These are phyloP conservation scores for Asterionellopsis glacialis DNA, from an alignment of 108 stramenopile species.

Conservation along the genomic window DNA sequence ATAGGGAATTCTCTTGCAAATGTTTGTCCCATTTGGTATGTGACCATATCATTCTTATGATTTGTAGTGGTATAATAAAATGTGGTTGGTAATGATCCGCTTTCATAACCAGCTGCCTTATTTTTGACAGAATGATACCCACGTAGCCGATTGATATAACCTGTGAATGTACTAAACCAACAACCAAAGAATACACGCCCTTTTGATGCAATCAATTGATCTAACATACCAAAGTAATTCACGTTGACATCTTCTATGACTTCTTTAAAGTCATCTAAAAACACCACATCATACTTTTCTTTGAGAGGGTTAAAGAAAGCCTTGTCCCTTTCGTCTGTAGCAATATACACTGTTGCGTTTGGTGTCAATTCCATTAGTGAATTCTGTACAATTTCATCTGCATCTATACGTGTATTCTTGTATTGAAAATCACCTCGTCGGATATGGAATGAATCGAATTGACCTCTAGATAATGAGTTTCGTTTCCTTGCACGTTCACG, in stretches of 20 bases:
- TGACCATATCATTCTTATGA: constrained; percentile 50
- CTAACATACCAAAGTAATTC: constrained; percentile 79
- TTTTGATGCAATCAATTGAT: constrained; percentile 77
- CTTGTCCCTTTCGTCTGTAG: constrained; percentile 58
- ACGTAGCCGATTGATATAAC: constrained; percentile 63
- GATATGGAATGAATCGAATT: constrained; percentile 74
- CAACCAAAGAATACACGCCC: constrained; percentile 74
- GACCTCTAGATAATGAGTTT: constrained; percentile 16
- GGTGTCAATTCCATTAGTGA: constrained; percentile 30
- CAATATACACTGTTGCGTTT: constrained; percentile 33
- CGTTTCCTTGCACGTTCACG: constrained; percentile 19
- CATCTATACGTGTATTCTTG: constrained; percentile 36
- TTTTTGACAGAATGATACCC: constrained; percentile 59
- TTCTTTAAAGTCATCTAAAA: constrained; percentile 52
- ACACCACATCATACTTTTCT: constrained; percentile 34
- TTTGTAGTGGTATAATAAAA: constrained; percentile 49
- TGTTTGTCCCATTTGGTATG: constrained; percentile 40
- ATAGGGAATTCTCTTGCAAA: constrained; percentile 71
- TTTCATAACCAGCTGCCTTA: constrained; percentile 37
- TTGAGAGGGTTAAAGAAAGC: constrained; percentile 27
- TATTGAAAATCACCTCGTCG: constrained; percentile 71
- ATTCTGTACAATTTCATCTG: constrained; percentile 41
- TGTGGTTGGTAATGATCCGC: constrained; percentile 39
- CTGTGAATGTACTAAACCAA: constrained; percentile 72
- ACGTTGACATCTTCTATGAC: constrained; percentile 39